Evolutionary conservation across 495 filamentous ascomycete species (phyloP), one percentile per base, ranked within the genome.

Genomic region (Penicillium maclennaniae): DNA sequence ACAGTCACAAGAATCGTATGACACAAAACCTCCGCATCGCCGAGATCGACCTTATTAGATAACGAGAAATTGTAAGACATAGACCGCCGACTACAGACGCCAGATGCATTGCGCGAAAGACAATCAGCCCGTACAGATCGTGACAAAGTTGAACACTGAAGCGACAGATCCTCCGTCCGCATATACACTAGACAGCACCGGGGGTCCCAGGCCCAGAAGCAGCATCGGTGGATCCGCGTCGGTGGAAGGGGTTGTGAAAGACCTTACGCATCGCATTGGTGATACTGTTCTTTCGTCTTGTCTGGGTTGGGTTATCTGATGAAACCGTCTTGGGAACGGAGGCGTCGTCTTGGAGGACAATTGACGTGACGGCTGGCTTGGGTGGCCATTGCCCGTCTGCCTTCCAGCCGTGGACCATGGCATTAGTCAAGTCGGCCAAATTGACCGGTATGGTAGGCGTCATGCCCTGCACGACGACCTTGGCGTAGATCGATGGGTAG

Each of bases 311-410:
- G 37, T 34, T 53, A 25, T 52, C 52, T 1, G 49, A 42, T 16
- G 54, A 34, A n/a, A 55, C 43, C 15, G 43, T 47, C 16, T 55
- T 56, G 37, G 59, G 63, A 7, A 72, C 56, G 6, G 65, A 61
- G 1, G 68, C 62, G 37, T 64, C 55, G 23, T 74, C 65, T 5
- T 53, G 58, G 19, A 74, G 69, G 19, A 75, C 69, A 40, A 73
- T 65, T 4, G 56, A 64, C 0, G 66, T 57, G 16, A 56, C 57
- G 3, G 67, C 65, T 12, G 71, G 67, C 49, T 85, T 87, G 17
- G 92, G 89, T 2, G 93, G 93, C 93, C 93, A 98, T 63, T 95
- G 87, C 17, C 91, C 93, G 62, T 95, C 91, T 40, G 87, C 79
- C 68, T 95, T 92, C 93, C 93, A 97, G 28, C 93, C 93, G 38